Evolutionary conservation across 805 yeast species (phyloP), one percentile per base, ranked within the genome.

Genomic region (Metschnikowia similis): DNA sequence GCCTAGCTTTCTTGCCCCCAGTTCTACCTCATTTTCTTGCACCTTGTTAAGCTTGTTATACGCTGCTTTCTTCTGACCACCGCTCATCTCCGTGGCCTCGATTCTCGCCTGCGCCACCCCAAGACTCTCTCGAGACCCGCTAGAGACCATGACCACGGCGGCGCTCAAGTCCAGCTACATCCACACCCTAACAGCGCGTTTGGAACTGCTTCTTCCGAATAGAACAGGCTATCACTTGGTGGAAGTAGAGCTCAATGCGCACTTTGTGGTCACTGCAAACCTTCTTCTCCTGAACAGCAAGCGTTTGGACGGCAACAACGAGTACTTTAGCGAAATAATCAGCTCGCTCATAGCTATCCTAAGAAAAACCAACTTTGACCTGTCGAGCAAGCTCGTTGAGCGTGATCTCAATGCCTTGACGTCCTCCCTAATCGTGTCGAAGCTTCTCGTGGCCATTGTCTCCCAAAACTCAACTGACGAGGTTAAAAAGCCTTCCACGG

Each of bases 191-290:
- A 44, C 50, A 40, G 21, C 45, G 21, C 47, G 76, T 40, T 58
- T 73, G 37, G 70, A 65, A 44, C 60, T 66, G 27, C 58, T 71
- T 27, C 59, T 73, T 26, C 77, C 77, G 14, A 65, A 60, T 54
- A 57, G 71, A 29, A 67, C 75, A 1, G 75, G 76, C n/a, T 63
- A 65, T 51, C 56, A 70, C 4, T 51, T 70, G 9, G 65, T 66
- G 9, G 77, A 73, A 49, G 73, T 72, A 8, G 76, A 72, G 57
- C 58, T 71, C 39, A 69, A 72, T 48, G 70, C 74, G 2, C 77
- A 72, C 52, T 73, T 65, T 50, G 49, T 66, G 17, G 55, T 60
- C 27, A 66, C 76, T 17, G 65, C 64, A 27, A 56, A 62, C 31
- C 61, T 71, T 37, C 57, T 72, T 27, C 40, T 66, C 13, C 50